Percentiles rank a stretch among this genome's conserved stretches.
Evolutionary conservation across 2,329 filamentous ascomycete genomes (phyloP).

Genomic region (Phoma herbarum): DNA sequence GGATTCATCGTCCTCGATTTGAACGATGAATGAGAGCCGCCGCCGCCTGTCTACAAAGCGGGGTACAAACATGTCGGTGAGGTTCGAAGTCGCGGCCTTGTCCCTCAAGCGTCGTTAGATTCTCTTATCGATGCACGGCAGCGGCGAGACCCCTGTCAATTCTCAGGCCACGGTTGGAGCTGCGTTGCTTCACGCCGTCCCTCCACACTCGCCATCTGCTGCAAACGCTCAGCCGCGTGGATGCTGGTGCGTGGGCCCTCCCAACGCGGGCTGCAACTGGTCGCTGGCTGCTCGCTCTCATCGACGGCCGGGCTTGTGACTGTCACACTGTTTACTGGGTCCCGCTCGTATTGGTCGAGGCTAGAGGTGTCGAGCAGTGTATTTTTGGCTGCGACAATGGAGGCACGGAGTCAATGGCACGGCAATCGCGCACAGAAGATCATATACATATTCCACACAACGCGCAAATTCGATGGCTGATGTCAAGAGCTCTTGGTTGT

Average conservation of each 20-base stretch:
- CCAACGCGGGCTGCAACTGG: conserved; percentile 28
- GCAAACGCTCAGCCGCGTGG: conserved; percentile 45
- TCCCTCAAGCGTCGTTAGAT: conserved; percentile 31
- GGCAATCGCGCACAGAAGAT: conserved; percentile 22
- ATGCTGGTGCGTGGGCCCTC: conserved; percentile 23
- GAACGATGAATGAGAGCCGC: conserved; percentile 10
- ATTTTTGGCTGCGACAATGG: conserved; percentile 20
- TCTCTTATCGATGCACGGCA: conserved; percentile 39
- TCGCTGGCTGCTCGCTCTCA: conserved; percentile 5
- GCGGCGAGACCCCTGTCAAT: conserved; percentile 27
- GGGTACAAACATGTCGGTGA: conserved; percentile 42
- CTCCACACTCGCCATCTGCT: conserved; percentile 31
- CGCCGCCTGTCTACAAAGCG: conserved; percentile 26
- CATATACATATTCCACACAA: conserved; percentile 4
- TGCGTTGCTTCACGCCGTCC: conserved; percentile 13
- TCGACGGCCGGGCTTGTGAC: conserved; percentile 21
- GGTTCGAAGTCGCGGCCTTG: conserved; percentile 26
- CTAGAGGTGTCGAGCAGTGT: conserved; percentile 32
- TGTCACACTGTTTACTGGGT: conserved; percentile 27
- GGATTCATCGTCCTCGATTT: conserved; percentile 14
- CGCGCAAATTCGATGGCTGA: conserved; percentile 23
- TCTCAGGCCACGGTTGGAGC: conserved; percentile 22
- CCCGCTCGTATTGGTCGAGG: conserved; percentile 31
- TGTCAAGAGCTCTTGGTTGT: conserved; percentile 10
- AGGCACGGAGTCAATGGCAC: conserved; percentile 4